phyloP scores from a whole-genome alignment of 2,329 filamentous ascomycete species.

The Fusarium illudens region DNA sequence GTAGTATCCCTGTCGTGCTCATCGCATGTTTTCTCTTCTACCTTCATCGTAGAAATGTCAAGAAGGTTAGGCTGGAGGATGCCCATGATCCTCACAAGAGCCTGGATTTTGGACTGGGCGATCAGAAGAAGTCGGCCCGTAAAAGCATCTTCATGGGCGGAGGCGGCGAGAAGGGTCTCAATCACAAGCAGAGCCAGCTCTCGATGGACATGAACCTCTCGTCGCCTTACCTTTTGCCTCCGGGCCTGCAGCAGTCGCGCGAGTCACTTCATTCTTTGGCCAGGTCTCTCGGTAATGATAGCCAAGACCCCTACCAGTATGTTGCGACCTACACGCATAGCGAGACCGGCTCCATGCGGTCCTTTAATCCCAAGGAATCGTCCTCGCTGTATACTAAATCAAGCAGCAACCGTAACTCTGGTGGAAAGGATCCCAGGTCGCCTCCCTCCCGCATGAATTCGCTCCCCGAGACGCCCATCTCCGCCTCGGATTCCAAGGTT shows the following conservation, averaged over 20 bases:
- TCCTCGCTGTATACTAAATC: conserved; percentile 58
- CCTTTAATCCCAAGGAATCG: conserved; percentile 54
- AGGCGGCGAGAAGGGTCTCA: conserved; percentile 64
- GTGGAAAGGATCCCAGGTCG: conserved; percentile 40
- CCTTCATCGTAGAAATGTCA: conserved; percentile 80
- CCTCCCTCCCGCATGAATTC: conserved; percentile 53
- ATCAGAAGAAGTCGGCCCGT: conserved; percentile 49
- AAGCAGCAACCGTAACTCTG: conserved; percentile 48
- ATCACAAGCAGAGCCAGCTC: conserved; percentile 60
- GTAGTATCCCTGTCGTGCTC: conserved; percentile 77
- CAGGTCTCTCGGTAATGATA: conserved; percentile 74
- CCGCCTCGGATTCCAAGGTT: conserved; percentile 44
- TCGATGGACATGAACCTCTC: conserved; percentile 79
- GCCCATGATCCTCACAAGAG: conserved; percentile 86
- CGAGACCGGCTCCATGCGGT: conserved; percentile 65
- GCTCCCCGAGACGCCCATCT: conserved; percentile 52
- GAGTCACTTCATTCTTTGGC: conserved; percentile 90
- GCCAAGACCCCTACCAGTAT: conserved; percentile 85
- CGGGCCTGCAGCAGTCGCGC: conserved; percentile 77
- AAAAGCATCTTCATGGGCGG: conserved; percentile 51
- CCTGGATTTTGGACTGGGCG: conserved; percentile 86
- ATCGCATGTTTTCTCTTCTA: conserved; percentile 74
- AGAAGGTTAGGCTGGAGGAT: conserved; percentile 79
- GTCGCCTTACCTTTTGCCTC: conserved; percentile 93
- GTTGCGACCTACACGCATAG: conserved; percentile 65